Base-by-base conservation (phyloP, 305 asterid genomes). In the Galium porrigens region DNA sequence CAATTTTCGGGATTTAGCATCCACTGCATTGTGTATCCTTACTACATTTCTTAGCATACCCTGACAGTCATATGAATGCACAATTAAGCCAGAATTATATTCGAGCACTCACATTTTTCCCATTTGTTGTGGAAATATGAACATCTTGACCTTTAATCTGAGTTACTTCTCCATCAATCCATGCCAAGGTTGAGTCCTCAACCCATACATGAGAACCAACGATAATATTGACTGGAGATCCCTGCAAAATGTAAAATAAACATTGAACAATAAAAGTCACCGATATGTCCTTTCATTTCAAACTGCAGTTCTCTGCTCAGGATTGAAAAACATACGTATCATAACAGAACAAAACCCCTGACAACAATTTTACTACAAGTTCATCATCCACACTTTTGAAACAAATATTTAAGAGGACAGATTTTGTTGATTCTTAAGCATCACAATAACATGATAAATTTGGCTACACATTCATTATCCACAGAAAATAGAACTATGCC, bases 121-220 rank as follows among this genome's bases (percentile, higher is more conserved):
- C 95, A 70, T 82, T 83, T 60, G 92, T 75, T 57, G 88, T 83
- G 69, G 79, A 81, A 72, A 94, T 88, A 68, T 86, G 96, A 81
- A 90, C 88, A 82, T 87, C 82, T 80, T 83, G 90, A 74, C 96
- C 95, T 58, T 77, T 79, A 74, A 94, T 82, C 70, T 79, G 80
- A 73, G 74, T 79, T 32, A 94, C 95, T 83, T 86, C 90, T 72
- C 99, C 99, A 79, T 94, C 94, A 61, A 82, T 67, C 99, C 99
- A 94, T 69, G 97, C 99, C 84, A 86, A 80, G 73, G 60, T 74
- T 22, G 92, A 86, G 79, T 94, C 99, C 85, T 94, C 97, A 70
- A 83, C 84, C 99, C 97, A 94, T 64, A 87, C 99, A 79, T 90
- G 96, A 70, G 97, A 86, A 76, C 97, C 96, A 65, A 82, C 95